Conservation (phyloP, 2,329 filamentous ascomycete genomes). For the Aspergillus sp. region DNA sequence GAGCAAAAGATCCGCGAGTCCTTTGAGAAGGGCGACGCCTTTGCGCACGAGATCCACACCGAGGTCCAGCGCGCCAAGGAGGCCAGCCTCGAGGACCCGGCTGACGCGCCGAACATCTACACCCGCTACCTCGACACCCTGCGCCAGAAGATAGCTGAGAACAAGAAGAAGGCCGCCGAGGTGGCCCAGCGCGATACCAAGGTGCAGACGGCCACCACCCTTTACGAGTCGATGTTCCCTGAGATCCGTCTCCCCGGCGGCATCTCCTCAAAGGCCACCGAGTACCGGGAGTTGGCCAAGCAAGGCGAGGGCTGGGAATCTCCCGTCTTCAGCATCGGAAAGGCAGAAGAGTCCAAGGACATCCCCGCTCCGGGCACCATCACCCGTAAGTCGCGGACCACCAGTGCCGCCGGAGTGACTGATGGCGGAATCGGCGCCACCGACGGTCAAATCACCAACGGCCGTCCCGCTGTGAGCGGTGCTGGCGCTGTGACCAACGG, state of each 20-base stretch:
- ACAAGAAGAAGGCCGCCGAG: constrained; percentile 72
- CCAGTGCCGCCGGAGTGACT: constrained; percentile 42
- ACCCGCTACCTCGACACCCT: constrained; percentile 74
- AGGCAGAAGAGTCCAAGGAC: constrained; percentile 67
- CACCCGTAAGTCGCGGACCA: constrained; percentile 51
- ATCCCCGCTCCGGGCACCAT: constrained; percentile 60
- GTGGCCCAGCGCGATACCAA: constrained; percentile 60
- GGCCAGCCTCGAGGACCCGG: constrained; percentile 65
- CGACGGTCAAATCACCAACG: constrained; percentile 5
- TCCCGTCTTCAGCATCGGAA: constrained; percentile 85
- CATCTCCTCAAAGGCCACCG: constrained; percentile 88
- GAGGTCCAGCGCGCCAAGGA: constrained; percentile 74
- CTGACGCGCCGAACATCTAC: constrained; percentile 78
- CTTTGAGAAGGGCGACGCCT: constrained; percentile 69
- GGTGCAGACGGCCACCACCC: constrained; percentile 79
- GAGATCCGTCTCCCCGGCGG: constrained; percentile 81
- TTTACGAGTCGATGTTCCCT: constrained; percentile 90
- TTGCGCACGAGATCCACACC: constrained; percentile 73
- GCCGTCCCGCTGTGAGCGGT: constrained; percentile 9
- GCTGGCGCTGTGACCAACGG: constrained; percentile 15
- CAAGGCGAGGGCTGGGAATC: constrained; percentile 95
- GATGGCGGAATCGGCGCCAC: constrained; percentile 7
- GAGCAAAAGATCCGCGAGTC: constrained; percentile 87
- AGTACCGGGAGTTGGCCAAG: constrained; percentile 81
- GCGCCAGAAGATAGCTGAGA: constrained; percentile 70